These are phyloP conservation scores for Lecanoromycetidae sp. DNA, from an alignment of 2,329 filamentous ascomycete species.

Conservation along the genomic window DNA sequence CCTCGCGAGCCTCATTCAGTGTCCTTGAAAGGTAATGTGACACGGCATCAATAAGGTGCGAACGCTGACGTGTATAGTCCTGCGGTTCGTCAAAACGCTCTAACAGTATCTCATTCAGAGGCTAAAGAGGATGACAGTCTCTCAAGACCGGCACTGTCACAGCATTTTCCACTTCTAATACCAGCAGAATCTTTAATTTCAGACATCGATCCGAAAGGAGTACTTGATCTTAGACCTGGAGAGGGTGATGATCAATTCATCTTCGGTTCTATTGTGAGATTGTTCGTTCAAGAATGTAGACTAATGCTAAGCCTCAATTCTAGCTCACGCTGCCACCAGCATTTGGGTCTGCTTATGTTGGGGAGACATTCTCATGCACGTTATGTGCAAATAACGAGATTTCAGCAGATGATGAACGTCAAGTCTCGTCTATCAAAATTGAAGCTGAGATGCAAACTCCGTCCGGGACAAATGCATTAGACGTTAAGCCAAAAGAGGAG, in stretches of 20 bases:
- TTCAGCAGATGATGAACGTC: conserved; percentile 28
- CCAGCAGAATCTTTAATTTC: conserved; percentile 20
- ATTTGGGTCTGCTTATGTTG: conserved; percentile 90
- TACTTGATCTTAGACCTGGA: conserved; percentile 56
- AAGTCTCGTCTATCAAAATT: conserved; percentile 60
- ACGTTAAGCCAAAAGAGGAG: conserved; percentile 29
- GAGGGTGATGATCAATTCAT: conserved; percentile 39
- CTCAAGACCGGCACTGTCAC: conserved; percentile 8
- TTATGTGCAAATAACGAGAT: conserved; percentile 91
- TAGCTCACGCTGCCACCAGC: conserved; percentile 72
- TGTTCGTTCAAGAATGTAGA: conserved; percentile 14
- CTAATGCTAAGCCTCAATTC: neutral
- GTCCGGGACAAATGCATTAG: conserved; percentile 56
- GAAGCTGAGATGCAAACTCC: conserved; percentile 94
- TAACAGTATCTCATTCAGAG: neutral
- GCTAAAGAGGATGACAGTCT: conserved; percentile 1
- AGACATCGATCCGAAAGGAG: conserved; percentile 47
- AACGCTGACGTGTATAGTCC: conserved; percentile 21
- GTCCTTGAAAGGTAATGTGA: conserved; percentile 57
- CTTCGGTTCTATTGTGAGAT: conserved; percentile 40
- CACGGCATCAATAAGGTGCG: too few species aligned
- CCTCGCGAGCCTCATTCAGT: conserved; percentile 65
- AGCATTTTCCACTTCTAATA: conserved; percentile 29
- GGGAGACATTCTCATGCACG: conserved; percentile 88
- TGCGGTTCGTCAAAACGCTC: conserved; percentile 26